Base-by-base conservation (phyloP, 2,329 filamentous ascomycete species). In the Calonectria hongkongensis region DNA sequence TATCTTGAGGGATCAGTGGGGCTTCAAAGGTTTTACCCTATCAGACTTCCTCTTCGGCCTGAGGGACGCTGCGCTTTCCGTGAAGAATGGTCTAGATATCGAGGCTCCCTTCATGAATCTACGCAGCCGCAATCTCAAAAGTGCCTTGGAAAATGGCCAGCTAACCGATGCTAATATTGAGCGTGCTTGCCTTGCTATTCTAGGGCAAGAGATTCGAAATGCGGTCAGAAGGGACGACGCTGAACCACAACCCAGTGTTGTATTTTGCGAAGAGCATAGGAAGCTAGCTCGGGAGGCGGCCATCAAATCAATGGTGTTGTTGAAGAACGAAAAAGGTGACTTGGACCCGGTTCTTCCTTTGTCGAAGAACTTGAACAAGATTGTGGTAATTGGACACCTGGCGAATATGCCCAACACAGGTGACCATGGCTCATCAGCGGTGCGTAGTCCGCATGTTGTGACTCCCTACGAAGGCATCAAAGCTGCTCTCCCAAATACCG, bases 41-140 rank as follows among this genome's bases (percentile, higher is more conserved):
- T 74, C 74, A 0, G 78, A 75, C 3, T 75, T 75, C 13, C 63
- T 79, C 25, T 77, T 79, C 21, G 77, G 78, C 13, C 30, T 79
- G 0, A 64, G 76, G 3, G 66, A 75, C 45, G 74, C 56, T 0
- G 39, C 71, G 0, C 50, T 74, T 2, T 79, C 78, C 0, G 4
- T 79, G 18, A 77, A 65, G 39, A 75, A 70, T 10, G 78, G 77
- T 1, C 70, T 79, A 0, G 78, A 79, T 21, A 70, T 79, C 21
- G 78, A 79, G 10, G 76, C 78, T 1, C 78, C 76, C 0, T 79
- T 77, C 25, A 18, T 25, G 0, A 70, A 78, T 18, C 64, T 73
- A 21, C 71, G 76, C 2, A 60, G n/a, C 0, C 33, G 47, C 6
- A 33, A 69, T n/a, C 66, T 77, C 0, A 9, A 48, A 3, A 2